A percentile compares a stretch with the other conserved stretches of the same genome.
Conservation (phyloP, 139 green algal species). For the Trebouxia sp. region DNA sequence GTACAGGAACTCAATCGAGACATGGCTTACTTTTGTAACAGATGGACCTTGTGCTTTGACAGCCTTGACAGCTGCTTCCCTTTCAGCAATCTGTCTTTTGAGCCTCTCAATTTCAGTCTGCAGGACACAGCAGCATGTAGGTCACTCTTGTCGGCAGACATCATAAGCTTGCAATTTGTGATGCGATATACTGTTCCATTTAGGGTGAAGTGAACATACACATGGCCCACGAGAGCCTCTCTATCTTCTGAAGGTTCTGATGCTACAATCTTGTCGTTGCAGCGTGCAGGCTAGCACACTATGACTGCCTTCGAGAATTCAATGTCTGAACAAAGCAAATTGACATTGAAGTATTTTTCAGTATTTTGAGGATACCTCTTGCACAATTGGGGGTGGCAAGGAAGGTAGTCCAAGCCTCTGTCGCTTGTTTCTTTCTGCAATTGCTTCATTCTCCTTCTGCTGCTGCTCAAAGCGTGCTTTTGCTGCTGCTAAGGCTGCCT, state of each 20-base stretch:
- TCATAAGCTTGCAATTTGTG: too few species aligned
- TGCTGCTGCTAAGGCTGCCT: background rate
- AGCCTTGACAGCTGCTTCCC: constrained; percentile 6
- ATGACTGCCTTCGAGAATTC: too few species aligned
- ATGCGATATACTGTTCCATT: too few species aligned
- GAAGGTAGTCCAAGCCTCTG: background rate
- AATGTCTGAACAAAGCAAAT: too few species aligned
- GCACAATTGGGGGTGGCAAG: background rate
- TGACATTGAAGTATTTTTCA: too few species aligned
- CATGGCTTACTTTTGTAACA: background rate
- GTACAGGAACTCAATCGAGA: background rate
- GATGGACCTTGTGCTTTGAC: background rate
- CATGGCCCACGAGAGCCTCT: too few species aligned
- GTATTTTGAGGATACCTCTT: background rate
- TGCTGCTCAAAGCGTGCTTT: constrained; percentile 20
- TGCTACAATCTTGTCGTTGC: too few species aligned
- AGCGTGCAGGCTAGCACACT: too few species aligned
- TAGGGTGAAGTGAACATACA: too few species aligned
- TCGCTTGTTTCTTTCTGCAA: background rate
- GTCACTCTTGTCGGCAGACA: background rate
- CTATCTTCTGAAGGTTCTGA: too few species aligned
- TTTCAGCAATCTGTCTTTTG: constrained; percentile 11
- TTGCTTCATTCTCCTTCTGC: constrained; percentile 10
- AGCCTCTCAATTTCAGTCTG: constrained; percentile 18
- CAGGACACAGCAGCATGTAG: background rate